Conservation (phyloP, 371 early-diverging fungal species). For the Mortierella sp. region DNA sequence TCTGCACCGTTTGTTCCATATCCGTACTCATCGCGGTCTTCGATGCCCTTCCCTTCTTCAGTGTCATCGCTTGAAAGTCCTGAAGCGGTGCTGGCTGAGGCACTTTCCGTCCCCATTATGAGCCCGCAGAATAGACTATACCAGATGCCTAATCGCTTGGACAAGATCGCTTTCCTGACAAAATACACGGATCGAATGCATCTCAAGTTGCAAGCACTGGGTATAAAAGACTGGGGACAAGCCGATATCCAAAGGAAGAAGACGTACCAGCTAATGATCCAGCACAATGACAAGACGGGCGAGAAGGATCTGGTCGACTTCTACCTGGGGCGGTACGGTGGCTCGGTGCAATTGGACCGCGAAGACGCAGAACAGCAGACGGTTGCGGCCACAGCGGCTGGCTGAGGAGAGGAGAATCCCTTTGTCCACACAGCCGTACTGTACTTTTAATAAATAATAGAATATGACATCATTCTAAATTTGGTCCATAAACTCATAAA, state of each 20-base stretch:
- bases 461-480: too few species aligned
- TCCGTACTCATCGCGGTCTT: too few species aligned
- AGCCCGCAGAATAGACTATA: conserved; percentile 9
- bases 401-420: too few species aligned
- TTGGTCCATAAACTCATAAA: too few species aligned
- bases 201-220: conserved; percentile 33
- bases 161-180: conserved; percentile 52
- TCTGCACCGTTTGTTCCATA: too few species aligned
- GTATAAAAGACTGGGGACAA: conserved; percentile 52
- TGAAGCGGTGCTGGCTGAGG: too few species aligned
- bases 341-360: conserved; percentile 7
- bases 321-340: conserved; percentile 55
- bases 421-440: too few species aligned
- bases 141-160: conserved; percentile 15
- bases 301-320: conserved; percentile 54
- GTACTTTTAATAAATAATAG: too few species aligned
- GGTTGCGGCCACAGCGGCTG: background rate
- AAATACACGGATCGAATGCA: conserved; percentile 46
- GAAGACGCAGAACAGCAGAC: conserved; percentile 2
- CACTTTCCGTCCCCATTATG: too few species aligned
- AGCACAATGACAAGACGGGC: conserved; percentile 55
- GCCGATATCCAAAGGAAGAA: conserved; percentile 55
- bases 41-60: too few species aligned
- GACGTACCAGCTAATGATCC: conserved; percentile 57
- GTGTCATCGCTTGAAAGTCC: too few species aligned